Evolutionary conservation across 345 rosid genomes (phyloP), one percentile per base, ranked within the genome.

Genomic region (Rhodamnia rubescens): DNA sequence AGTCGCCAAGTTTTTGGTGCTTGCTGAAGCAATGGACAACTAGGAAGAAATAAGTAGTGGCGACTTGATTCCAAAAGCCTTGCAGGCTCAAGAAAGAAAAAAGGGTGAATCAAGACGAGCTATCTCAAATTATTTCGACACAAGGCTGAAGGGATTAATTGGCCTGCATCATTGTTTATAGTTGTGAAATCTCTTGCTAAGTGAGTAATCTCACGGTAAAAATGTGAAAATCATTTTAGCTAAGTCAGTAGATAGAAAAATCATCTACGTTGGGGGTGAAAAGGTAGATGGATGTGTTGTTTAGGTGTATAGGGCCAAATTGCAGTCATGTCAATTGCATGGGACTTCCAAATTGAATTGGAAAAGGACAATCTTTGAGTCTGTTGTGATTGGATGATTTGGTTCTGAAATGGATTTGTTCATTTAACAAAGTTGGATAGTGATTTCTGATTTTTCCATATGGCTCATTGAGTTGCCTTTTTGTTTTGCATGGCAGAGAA

Each of bases 401-500:
- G n/a, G n/a, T n/a, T n/a, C 44, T 64, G 44, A 64, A 64, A 69
- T 69, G 11, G 47, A 69, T 69, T 32, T 32, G 78, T 32, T 69
- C 24, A 18, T 69, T 69, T 36, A 53, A 18, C 47, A 9, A 18
- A 36, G 80, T 69, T 69, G 21, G 47, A 18, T 18, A 0, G 80
- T 0, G 24, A 69, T 36, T 20, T 69, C 80, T 69, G 0, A 42
- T 36, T 69, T 69, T 69, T 69, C 80, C 24, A 20, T 69, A 18
- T 69, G 47, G 80, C 26, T 36, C 0, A 36, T 69, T 36, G 80
- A 69, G 80, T 53, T n/a, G 36, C 36, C 14, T 14, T 32, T 83
- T 89, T 3, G n/a, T n/a, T 36, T 85, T 89, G 84, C 75, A 55
- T 22, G 84, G 85, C 94, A 96, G 99, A 96, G 99, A 89, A 96